Conservation (phyloP, 2,329 filamentous ascomycete genomes). For the Botryotinia narcissicola region DNA sequence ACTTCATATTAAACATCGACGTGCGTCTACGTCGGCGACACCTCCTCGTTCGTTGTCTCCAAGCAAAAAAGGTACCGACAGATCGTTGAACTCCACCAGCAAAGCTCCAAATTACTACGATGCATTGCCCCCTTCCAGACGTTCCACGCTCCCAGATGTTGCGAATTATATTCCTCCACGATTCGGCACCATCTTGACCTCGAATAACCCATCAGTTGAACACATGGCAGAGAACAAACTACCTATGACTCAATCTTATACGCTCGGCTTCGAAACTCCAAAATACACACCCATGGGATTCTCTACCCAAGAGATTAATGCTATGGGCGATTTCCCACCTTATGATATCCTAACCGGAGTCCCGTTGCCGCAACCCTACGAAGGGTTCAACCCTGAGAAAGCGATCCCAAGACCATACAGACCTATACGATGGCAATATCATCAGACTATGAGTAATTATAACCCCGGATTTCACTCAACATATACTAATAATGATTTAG, state of each 20-base stretch:
- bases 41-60: slow-evolving; percentile 37
- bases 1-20: slow-evolving; percentile 33
- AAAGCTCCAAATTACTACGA: slow-evolving; percentile 14
- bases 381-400: slow-evolving; percentile 64
- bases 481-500: slow-evolving; percentile 44
- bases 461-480: not conserved
- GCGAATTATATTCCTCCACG: slow-evolving; percentile 26
- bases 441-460: slow-evolving; percentile 84
- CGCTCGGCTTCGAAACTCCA: slow-evolving; percentile 29
- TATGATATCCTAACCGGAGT: slow-evolving; percentile 75
- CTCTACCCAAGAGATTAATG: slow-evolving; percentile 65
- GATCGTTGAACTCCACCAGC: slow-evolving; percentile 13
- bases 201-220: slow-evolving; percentile 26
- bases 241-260: slow-evolving; percentile 32
- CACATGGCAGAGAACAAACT: slow-evolving; percentile 28
- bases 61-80: slow-evolving; percentile 22
- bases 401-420: slow-evolving; percentile 73
- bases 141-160: slow-evolving; percentile 32
- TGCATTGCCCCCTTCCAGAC: slow-evolving; percentile 35
- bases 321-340: slow-evolving; percentile 74
- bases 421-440: slow-evolving; percentile 80
- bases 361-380: slow-evolving; percentile 62
- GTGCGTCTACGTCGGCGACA: slow-evolving; percentile 36
- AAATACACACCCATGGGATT: slow-evolving; percentile 67
- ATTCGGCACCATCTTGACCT: slow-evolving; percentile 27